Evolutionary conservation across 768 basidiomycete species (phyloP).

Genomic region (Mrakia gelida): DNA sequence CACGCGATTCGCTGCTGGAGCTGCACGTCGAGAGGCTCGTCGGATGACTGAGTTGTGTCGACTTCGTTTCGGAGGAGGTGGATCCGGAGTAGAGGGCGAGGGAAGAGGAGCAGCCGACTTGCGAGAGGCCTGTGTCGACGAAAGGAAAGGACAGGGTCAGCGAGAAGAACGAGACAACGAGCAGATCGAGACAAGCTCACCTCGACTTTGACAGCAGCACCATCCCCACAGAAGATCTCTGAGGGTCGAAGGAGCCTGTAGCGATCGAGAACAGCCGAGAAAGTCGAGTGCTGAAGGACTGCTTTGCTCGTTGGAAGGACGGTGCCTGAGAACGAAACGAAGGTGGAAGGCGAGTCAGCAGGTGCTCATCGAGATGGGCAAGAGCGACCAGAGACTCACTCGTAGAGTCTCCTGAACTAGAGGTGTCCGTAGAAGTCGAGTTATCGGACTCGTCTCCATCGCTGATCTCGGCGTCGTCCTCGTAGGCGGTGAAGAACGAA

Average conservation of each 20-base stretch:
- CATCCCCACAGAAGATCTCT: not conserved
- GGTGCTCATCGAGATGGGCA: not conserved
- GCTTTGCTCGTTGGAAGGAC: conserved; percentile 13
- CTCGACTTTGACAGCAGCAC: not conserved
- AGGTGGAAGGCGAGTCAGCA: not conserved
- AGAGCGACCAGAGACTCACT: not conserved
- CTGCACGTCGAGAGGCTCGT: not conserved
- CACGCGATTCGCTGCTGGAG: not conserved
- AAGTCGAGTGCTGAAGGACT: conserved; percentile 13
- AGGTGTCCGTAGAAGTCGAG: conserved; percentile 41
- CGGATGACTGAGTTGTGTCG: not conserved
- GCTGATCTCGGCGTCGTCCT: conserved; percentile 52
- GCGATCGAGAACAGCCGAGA: conserved; percentile 11
- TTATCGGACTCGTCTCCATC: conserved; percentile 77
- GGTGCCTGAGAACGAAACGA: not conserved
- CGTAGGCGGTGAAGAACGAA: conserved; percentile 26
- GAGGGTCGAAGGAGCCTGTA: not conserved
- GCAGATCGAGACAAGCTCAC: not conserved
- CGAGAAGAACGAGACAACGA: not conserved
- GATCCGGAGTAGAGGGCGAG: not conserved
- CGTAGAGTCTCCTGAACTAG: not conserved
- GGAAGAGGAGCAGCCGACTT: not conserved
- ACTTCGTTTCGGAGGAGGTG: not conserved
- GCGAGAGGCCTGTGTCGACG: not conserved
- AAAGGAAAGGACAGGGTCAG: not conserved